Evolutionary conservation across 2,329 filamentous ascomycete species (phyloP), one percentile per base, ranked within the genome.

Genomic region (Botrytis hyacinthi): DNA sequence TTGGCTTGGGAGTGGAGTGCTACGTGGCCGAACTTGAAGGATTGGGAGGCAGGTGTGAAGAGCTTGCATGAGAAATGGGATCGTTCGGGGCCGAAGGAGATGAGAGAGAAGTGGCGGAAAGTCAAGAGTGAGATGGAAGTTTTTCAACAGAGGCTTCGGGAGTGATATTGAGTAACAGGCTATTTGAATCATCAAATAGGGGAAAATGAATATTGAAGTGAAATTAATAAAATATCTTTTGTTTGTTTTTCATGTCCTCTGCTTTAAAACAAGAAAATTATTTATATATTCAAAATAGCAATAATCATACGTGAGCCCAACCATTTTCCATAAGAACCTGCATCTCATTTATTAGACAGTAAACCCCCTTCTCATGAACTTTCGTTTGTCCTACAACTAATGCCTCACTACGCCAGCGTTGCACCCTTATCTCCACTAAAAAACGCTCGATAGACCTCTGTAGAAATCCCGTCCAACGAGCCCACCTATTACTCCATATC

Each of bases 331-430:
- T 85, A 73, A 90, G 80, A 35, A 90, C 86, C 78, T 90, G 88
- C 85, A 89, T 89, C 82, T 90, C 88, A 77, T 89, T 86, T 65
- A 90, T 86, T 77, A 90, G 78, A 76, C 88, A 90, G 74, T 85
- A 84, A 65, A 81, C 80, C 12, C 87, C 87, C 6, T 81, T 81
- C 79, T 88, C 86, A 20, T 80, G 76, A 59, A 74, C 61, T 37
- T 51, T 75, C 77, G 78, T 75, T 81, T 81, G 72, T 78, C 81
- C 35, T 78, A 80, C 12, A 80, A 78, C 14, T 18, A 29, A 16
- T 87, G 81, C 62, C 42, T 74, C 74, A 35, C 77, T 73, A 35
- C 67, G 74, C 80, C 79, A 80, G 22, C 74, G 75, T 42, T 78
- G 60, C 10, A 77, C 72, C 73, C 74, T 75, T 44, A 6, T 68